Evolutionary conservation across 805 yeast species (phyloP).

Genomic region (Metschnikowia santaceciliae): DNA sequence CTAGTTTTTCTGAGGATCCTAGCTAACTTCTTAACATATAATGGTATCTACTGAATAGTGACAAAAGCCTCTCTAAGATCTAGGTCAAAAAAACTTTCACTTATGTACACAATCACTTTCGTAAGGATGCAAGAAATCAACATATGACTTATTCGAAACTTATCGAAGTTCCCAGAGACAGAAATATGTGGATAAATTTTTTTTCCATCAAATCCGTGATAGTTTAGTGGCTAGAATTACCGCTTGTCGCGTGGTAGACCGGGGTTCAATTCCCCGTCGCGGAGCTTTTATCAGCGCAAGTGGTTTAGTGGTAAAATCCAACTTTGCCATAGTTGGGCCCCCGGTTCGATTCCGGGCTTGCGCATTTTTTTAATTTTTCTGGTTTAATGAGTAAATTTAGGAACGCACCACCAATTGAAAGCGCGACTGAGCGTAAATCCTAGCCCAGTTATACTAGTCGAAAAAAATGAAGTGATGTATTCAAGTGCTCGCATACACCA

Average conservation of each 20-base stretch:
- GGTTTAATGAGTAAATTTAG: background rate
- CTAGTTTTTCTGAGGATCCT: no score
- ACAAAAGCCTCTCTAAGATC: no score
- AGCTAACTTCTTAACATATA: no score
- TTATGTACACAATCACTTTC: no score
- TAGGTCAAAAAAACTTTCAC: no score
- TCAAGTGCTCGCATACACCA: background rate
- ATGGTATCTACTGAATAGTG: no score
- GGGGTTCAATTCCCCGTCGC: conserved; percentile 23
- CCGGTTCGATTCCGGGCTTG: conserved; percentile 25
- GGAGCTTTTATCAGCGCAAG: conserved; percentile 18
- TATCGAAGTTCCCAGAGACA: background rate
- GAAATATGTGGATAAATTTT: background rate
- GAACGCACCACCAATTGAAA: background rate
- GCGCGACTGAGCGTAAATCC: conserved; percentile 2
- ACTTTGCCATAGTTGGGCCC: conserved; percentile 24
- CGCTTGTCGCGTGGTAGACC: conserved; percentile 24
- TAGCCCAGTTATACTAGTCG: background rate
- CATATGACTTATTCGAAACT: no score
- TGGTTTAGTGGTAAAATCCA: conserved; percentile 23
- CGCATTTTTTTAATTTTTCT: conserved; percentile 12
- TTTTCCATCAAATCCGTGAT: conserved; percentile 14
- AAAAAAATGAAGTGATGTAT: conserved; percentile 4
- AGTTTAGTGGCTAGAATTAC: conserved; percentile 22
- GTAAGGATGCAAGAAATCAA: no score